Evolutionary conservation across 352 stramenopile genomes (phyloP), one percentile per base, ranked within the genome.

Genomic region (Globisporangium uncinulatum): DNA sequence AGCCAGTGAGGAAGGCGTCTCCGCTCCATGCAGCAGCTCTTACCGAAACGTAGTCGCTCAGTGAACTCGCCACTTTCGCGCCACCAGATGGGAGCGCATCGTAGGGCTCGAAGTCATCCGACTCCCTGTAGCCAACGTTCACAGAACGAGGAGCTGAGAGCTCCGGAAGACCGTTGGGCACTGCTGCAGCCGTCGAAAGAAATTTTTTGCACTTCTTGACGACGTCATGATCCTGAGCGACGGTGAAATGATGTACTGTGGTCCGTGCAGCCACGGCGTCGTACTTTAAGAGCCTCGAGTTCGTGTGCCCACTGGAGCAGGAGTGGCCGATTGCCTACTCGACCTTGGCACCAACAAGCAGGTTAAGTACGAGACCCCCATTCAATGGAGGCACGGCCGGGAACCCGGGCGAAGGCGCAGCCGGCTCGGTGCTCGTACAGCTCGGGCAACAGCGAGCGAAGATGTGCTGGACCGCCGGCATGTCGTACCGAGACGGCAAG

Each of bases 171-270:
- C n/a, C n/a, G n/a, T n/a, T n/a, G n/a, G n/a, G n/a, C n/a, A n/a
- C 48, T 87, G 19, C 56, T 87, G 50, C 77, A 87, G 49, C 77
- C 77, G 3, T 69, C 77, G 6, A 74, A 74, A 0, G 73, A 85
- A 50, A 73, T 87, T 0, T 82, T 81, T 48, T n/a, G 59, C 69
- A 7, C 58, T 87, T 6, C 85, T 87, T 43, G 77, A 87, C 50
- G 54, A 87, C 21, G 65, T 87, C 1, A 52, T 87, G 15, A 48
- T 87, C 14, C 29, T 87, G 48, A 83, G 86, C 54, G 58, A 84
- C n/a, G 74, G 74, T 3, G 61, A 86, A 19, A 52, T 83, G 4
- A 85, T 87, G n/a, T 87, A 86, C 53, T 66, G 86, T 42, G 77
- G 77, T 0, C 73, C 77, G 29, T 65, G 66, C 1, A 60, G 71